These are phyloP conservation scores for Penicillium silybi DNA, from an alignment of 495 filamentous ascomycete genomes.

Conservation along the genomic window DNA sequence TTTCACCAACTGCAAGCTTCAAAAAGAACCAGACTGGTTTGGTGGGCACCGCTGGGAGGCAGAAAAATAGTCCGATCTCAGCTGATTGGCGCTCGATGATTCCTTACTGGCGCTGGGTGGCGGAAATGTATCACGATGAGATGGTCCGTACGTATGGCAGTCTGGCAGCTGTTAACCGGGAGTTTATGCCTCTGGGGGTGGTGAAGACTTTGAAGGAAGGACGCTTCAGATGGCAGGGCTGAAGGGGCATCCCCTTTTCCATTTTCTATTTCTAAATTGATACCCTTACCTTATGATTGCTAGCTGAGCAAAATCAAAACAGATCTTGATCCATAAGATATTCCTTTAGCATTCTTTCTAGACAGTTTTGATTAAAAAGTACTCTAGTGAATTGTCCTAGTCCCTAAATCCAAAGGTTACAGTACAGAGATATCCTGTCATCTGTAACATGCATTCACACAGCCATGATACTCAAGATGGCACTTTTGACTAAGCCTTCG, in stretches of 20 bases:
- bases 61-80: conserved; percentile 19
- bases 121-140: conserved; percentile 54
- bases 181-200: conserved; percentile 61
- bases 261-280: background rate
- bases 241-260: background rate
- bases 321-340: no score
- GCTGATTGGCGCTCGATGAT: conserved; percentile 40
- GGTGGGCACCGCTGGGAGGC: conserved; percentile 6
- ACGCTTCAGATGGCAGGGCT: conserved; percentile 57
- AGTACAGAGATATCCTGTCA: no score
- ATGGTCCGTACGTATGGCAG: conserved; percentile 59
- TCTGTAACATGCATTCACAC: no score
- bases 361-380: no score
- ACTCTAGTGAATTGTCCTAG: no score
- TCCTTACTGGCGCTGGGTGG: conserved; percentile 61
- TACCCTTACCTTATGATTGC: no score
- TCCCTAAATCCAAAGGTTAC: no score
- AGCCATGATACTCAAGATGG: no score
- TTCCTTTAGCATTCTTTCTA: no score
- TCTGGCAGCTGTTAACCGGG: conserved; percentile 57
- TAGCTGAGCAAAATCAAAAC: no score
- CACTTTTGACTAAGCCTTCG: no score
- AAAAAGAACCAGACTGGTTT: conserved; percentile 24
- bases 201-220: conserved; percentile 58
- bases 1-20: conserved; percentile 27